phyloP scores from a whole-genome alignment of 1,284 basidiomycete genomes.

The Trichosporon sp. region DNA sequence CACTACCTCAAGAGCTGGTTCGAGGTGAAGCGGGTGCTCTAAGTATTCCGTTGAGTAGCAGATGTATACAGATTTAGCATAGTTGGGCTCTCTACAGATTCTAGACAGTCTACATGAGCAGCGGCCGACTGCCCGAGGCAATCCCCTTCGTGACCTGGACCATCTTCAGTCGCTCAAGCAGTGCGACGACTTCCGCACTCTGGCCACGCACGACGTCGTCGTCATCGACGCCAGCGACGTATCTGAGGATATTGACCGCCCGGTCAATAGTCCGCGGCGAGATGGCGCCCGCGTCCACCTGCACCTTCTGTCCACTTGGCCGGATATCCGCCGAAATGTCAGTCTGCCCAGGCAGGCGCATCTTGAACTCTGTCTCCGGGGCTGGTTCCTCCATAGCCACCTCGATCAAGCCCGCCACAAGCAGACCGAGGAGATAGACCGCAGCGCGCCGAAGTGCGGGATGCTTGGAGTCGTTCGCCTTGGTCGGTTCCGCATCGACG shows the following conservation, averaged over 20 bases:
- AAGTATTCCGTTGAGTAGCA: conserved; percentile 28
- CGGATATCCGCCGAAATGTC: not conserved
- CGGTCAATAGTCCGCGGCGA: conserved; percentile 58
- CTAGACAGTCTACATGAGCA: not conserved
- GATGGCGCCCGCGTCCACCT: not conserved
- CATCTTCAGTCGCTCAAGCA: conserved; percentile 25
- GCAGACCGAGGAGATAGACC: conserved; percentile 71
- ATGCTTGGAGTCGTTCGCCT: conserved; percentile 65
- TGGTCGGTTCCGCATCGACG: conserved; percentile 62
- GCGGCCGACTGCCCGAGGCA: not conserved
- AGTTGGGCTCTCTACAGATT: too few species aligned
- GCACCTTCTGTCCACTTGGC: not conserved
- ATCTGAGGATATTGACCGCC: conserved; percentile 67
- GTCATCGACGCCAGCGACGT: conserved; percentile 71
- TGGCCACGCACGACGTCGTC: conserved; percentile 74
- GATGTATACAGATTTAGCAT: conserved; percentile 15
- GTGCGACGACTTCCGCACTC: conserved; percentile 67
- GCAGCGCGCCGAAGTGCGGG: conserved; percentile 80
- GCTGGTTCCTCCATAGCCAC: conserved; percentile 20
- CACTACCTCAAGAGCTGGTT: conserved; percentile 95
- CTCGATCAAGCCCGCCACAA: conserved; percentile 61
- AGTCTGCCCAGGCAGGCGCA: conserved; percentile 31
- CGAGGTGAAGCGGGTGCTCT: conserved; percentile 91
- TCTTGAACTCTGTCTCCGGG: conserved; percentile 22
- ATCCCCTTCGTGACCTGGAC: conserved; percentile 15